Evolutionary conservation across 2,329 filamentous ascomycete genomes (phyloP), one percentile per base, ranked within the genome.

Genomic region (Leptoxyphium fumago): DNA sequence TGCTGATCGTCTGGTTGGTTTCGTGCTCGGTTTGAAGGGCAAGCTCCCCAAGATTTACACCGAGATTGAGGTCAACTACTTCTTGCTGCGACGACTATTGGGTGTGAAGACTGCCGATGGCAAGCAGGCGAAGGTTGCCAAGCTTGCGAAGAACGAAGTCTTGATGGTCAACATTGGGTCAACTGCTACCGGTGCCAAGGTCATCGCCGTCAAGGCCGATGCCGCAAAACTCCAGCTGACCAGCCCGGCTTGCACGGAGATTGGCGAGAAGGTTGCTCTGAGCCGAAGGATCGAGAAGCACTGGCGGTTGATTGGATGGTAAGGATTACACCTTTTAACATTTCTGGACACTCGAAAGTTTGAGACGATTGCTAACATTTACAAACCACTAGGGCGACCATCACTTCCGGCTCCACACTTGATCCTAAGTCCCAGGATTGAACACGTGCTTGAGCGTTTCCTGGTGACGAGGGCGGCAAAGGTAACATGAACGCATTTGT

Each of bases 131-230:
- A 98, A 98, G 81, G 91, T 98, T 54, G 87, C 88, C 57, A 98
- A 98, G 73, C 75, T 98, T 52, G 74, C 87, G 46, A 98, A 96
- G 80, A 95, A 94, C 69, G 91, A 98, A 67, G 87, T 96, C 59
- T 82, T 98, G 67, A 96, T 98, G 91, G 91, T 98, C 53, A 98
- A 98, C 74, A 98, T 98, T 62, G 91, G 91, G 49, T 94, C 86
- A 32, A 96, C 89, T 9, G 93, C 91, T 40, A 95, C 89, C 11
- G 91, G 91, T 67, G 91, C 91, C 54, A 98, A 96, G 78, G 86
- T 98, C 43, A 78, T 91, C 46, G 89, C 86, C 58, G 93, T 96
- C 62, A 95, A 91, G 77, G 88, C 89, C 60, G 91, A 98, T 75
- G 89, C 88, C 46, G 91, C 91, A 46, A 95, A 95, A 73, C 75